Evolutionary conservation across 129 eudicot species (phyloP), one percentile per base, ranked within the genome.

Genomic region (Chrysanthemum seticuspe): DNA sequence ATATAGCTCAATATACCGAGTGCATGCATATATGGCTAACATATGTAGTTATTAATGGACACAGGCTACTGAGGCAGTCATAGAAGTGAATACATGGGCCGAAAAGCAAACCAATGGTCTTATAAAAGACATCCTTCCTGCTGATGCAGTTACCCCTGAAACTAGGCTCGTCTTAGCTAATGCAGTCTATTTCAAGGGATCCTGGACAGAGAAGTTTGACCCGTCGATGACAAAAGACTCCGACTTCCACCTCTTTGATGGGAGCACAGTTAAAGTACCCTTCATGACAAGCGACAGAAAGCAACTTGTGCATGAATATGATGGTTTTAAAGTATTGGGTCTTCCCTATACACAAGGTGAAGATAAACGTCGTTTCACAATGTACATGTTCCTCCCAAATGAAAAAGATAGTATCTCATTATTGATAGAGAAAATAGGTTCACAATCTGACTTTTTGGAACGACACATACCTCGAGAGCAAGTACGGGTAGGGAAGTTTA

Each of bases 31-130:
- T 34, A 50, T 50, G n/a, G 13, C 55, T 49, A 49, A 23, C 25
- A 23, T 23, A 23, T 23, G 25, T 23, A 23, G 25, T 23, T 23
- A 23, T 23, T 23, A 12, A 50, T 50, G 12, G 53, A 16, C 69
- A 65, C 73, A 88, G 95, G 84, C 87, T 14, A 76, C 27, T 36
- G 88, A 88, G 70, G 90, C 76, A 10, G 61, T 67, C 25, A 58
- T 60, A 36, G 84, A 76, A 61, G 90, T 85, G 67, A 88, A 88
- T 68, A 14, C 70, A 10, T 88, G 95, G 90, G 95, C 85, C 23
- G 54, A 50, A 50, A 50, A 50, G 14, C 54, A 50, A 10, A 50
- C 54, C 54, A 50, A 2, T 50, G 54, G 54, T 50, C 54, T 50
- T 50, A 79, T 88, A 58, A 88, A 83, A 67, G 88, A 83, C 15